Conservation (phyloP, 139 green algal genomes). For the Volvox reticuliferus region DNA sequence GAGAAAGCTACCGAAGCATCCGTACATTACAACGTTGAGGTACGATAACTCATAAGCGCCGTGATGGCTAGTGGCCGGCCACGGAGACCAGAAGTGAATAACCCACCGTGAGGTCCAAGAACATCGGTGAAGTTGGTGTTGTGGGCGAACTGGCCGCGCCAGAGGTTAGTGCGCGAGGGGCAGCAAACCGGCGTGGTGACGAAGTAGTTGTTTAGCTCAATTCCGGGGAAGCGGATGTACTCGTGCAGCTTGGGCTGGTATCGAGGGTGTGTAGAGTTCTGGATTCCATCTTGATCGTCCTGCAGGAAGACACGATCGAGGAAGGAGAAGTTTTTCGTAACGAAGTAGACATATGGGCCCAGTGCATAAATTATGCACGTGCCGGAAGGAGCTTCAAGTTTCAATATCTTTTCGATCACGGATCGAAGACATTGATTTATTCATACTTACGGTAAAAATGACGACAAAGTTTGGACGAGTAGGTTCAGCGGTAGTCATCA, state of each 20-base stretch:
- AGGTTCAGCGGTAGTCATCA: neutral
- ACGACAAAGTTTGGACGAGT: slow-evolving; percentile 38
- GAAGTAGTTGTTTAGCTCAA: slow-evolving; percentile 43
- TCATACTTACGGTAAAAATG: slow-evolving; percentile 21
- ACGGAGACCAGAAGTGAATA: too few relatives aligned
- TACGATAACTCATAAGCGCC: too few relatives aligned
- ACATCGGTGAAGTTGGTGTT: slow-evolving; percentile 52
- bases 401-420: neutral
- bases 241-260: slow-evolving; percentile 47
- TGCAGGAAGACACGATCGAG: neutral
- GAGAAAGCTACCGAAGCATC: too few relatives aligned
- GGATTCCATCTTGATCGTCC: slow-evolving; percentile 42
- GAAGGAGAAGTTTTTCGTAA: neutral
- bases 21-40: too few relatives aligned
- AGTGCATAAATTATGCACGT: neutral
- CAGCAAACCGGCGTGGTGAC: slow-evolving; percentile 51
- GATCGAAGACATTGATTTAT: neutral
- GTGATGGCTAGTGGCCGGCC: too few relatives aligned
- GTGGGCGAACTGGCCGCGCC: slow-evolving; percentile 43
- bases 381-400: neutral
- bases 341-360: neutral
- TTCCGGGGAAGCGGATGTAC: slow-evolving; percentile 26
- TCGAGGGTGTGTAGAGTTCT: slow-evolving; percentile 28
- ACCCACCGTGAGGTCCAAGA: slow-evolving; percentile 9
- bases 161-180: slow-evolving; percentile 49